phyloP scores from a whole-genome alignment of 2,329 filamentous ascomycete genomes.

The Dichotomopilus funicola region DNA sequence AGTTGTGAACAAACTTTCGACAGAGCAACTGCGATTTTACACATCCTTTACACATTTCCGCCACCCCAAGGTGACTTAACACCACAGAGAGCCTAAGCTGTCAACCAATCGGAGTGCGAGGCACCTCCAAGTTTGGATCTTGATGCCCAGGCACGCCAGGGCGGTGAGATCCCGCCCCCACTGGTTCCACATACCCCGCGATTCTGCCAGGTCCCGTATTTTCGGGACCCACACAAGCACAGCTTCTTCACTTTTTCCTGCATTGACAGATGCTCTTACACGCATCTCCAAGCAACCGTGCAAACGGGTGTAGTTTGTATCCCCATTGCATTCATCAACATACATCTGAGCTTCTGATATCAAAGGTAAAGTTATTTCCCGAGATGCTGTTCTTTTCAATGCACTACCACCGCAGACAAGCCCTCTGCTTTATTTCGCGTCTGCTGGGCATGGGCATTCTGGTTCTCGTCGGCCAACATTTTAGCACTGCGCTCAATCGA shows the following conservation, averaged over 20 bases:
- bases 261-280: neutral
- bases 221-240: slow-evolving; percentile 1
- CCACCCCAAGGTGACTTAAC: no score
- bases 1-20: no score
- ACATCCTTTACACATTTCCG: no score
- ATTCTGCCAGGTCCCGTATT: slow-evolving; percentile 17
- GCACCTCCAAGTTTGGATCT: neutral
- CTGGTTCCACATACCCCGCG: slow-evolving; percentile 13
- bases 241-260: slow-evolving; percentile 1
- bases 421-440: neutral
- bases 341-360: neutral
- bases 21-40: no score
- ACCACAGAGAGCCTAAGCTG: neutral
- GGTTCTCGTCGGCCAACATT: no score
- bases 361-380: slow-evolving; percentile 4
- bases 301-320: neutral
- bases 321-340: neutral
- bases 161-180: slow-evolving; percentile 12
- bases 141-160: neutral
- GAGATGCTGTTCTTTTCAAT: no score
- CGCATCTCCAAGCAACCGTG: neutral
- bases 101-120: neutral
- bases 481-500: no score
- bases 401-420: no score
- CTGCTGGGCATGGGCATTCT: neutral